Conservation (phyloP, 768 basidiomycete species). For the Collybia mongolica region DNA sequence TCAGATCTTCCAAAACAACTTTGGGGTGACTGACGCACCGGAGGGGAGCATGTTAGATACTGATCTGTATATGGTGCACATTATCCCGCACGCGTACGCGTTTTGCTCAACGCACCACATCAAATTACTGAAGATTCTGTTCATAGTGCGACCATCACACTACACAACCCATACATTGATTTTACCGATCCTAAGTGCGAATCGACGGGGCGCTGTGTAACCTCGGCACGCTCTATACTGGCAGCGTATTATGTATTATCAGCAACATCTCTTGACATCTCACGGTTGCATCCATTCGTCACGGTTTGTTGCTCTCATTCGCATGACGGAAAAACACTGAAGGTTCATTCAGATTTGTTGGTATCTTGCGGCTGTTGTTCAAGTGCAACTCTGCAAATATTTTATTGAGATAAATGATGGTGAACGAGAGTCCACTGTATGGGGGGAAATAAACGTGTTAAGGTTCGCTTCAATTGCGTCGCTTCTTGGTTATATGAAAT, state of each 20-base stretch:
- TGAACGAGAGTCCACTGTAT: conserved; percentile 71
- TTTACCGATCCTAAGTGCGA: conserved; percentile 62
- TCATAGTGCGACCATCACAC: conserved; percentile 78
- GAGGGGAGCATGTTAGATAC: conserved; percentile 68
- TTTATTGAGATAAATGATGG: conserved; percentile 81
- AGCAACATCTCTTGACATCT: conserved; percentile 81
- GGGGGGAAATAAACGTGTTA: conserved; percentile 86
- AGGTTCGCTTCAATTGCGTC: conserved; percentile 41
- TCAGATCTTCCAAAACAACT: conserved; percentile 60
- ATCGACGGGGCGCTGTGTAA: conserved; percentile 73
- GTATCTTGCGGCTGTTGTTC: conserved; percentile 87
- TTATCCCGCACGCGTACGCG: conserved; percentile 82
- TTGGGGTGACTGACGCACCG: conserved; percentile 57
- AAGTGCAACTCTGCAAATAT: conserved; percentile 84
- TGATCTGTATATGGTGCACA: conserved; percentile 84
- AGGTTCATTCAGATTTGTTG: conserved; percentile 67
- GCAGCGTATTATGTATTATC: conserved; percentile 74
- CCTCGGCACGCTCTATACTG: conserved; percentile 73
- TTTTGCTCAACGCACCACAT: conserved; percentile 7
- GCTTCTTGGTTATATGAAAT: not conserved
- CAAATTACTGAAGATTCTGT: conserved; percentile 10
- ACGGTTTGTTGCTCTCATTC: conserved; percentile 49
- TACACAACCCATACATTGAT: conserved; percentile 83
- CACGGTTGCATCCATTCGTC: conserved; percentile 78
- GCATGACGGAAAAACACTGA: not conserved